Evolutionary conservation across 2,329 filamentous ascomycete genomes (phyloP), one percentile per base, ranked within the genome.

Genomic region (Rugonectria rugulosa): DNA sequence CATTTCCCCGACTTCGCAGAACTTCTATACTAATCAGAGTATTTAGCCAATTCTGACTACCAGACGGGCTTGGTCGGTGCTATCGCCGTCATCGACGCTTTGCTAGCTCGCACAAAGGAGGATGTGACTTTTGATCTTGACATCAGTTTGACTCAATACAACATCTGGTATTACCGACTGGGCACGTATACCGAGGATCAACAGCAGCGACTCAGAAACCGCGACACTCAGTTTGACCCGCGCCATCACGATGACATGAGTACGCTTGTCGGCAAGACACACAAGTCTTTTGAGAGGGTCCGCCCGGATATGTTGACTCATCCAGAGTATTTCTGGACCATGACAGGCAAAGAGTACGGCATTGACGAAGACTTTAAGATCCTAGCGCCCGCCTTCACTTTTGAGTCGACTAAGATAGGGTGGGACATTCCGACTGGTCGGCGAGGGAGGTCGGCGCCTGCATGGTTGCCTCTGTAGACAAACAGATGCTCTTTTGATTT

Each of bases 61-160:
- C 63, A 66, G 15, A 64, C 60, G 2, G 65, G 63, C 3, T 42
- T 65, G 7, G 42, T 65, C 2, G 65, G 65, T 4, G 63, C 63
- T 1, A 49, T 48, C 2, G 63, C 65, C 3, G 50, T 56, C 9
- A 32, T 67, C 3, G 51, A 62, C 11, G 65, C 64, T 3, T 43
- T 67, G 6, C 19, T 61, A 3, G 40, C 49, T 24, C 64, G 66
- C 12, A 61, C 64, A 1, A 53, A 57, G 14, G 43, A 53, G 10
- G 51, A 58, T 8, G 55, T 31, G 5, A 68, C 66, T 0, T 68
- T 58, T 17, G 58, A 67, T n/a, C 52, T 68, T 1, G 62, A 68
- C 26, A 51, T 68, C 41, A 67, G 65, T 24, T 43, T 69, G 17
- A 67, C 63, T 0, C 67, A 68, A 46, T 69, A 68, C 27, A 68